Conservation (phyloP, 1,284 basidiomycete species). For the Tilletia caries region DNA sequence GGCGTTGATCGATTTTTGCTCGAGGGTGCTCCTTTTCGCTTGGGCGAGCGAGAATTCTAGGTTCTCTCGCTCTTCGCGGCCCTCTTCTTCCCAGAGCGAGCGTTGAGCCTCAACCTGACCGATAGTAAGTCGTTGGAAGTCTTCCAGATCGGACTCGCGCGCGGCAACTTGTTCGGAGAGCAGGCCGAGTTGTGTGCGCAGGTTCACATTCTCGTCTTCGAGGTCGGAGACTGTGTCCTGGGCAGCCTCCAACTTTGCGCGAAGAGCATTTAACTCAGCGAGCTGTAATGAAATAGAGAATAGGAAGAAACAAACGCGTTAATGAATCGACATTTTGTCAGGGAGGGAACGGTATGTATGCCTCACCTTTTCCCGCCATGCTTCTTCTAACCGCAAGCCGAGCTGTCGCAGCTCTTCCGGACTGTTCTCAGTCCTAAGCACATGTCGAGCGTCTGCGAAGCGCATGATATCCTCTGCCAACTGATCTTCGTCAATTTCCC, state of each 20-base stretch:
- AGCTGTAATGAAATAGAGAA: slow-evolving; percentile 19
- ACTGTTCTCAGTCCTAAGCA: slow-evolving; percentile 24
- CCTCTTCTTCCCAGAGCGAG: slow-evolving; percentile 18
- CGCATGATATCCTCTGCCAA: slow-evolving; percentile 27
- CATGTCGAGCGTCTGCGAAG: slow-evolving; percentile 27
- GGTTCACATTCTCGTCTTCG: slow-evolving; percentile 29
- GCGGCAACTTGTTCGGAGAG: slow-evolving; percentile 27
- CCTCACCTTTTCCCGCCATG: slow-evolving; percentile 23
- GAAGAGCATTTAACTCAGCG: slow-evolving; percentile 22
- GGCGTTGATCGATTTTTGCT: slow-evolving; percentile 21
- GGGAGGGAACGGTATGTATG: neutral
- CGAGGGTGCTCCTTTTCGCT: slow-evolving; percentile 7
- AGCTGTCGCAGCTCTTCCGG: slow-evolving; percentile 23
- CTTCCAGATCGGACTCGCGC: slow-evolving; percentile 23
- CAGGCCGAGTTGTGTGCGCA: slow-evolving; percentile 24
- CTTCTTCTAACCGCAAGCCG: slow-evolving; percentile 27
- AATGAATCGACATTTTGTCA: neutral
- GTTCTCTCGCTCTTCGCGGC: slow-evolving; percentile 15
- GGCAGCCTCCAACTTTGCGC: slow-evolving; percentile 15
- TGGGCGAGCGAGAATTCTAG: slow-evolving; percentile 1
- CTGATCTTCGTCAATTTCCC: slow-evolving; percentile 25
- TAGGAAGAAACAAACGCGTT: neutral
- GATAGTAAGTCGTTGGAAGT: slow-evolving; percentile 14
- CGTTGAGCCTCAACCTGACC: slow-evolving; percentile 15
- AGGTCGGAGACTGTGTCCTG: slow-evolving; percentile 30